Conservation (phyloP, 306 rosid species). For the Acacia melanoxylon region DNA sequence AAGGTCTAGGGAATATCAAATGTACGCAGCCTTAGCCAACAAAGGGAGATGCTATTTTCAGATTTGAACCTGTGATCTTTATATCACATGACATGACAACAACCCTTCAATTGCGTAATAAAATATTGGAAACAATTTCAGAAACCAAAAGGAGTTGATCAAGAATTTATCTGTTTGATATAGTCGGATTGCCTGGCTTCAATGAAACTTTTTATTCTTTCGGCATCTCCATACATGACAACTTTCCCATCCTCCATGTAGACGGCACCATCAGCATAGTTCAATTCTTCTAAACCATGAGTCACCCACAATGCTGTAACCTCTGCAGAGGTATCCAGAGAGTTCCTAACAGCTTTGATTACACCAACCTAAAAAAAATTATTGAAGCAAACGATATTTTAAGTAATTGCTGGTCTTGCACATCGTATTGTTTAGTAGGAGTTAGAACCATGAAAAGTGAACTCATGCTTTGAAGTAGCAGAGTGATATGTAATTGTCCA, state of each 20-base stretch:
- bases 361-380: constrained; percentile 56
- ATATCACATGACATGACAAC: too few relatives aligned
- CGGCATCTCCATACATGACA: constrained; percentile 56
- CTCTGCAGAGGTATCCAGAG: constrained; percentile 58
- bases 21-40: too few relatives aligned
- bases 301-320: constrained; percentile 89
- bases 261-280: constrained; percentile 80
- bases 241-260: constrained; percentile 88
- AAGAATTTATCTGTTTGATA: constrained; percentile 51
- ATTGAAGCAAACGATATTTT: constrained; percentile 21
- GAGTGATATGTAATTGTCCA: too few relatives aligned
- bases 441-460: neutral
- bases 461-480: neutral
- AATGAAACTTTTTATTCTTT: constrained; percentile 56
- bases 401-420: too few relatives aligned
- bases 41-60: too few relatives aligned
- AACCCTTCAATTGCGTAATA: too few relatives aligned
- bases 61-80: too few relatives aligned
- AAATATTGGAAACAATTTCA: neutral
- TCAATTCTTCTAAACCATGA: constrained; percentile 87
- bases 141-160: constrained; percentile 13
- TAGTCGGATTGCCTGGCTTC: constrained; percentile 66
- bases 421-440: too few relatives aligned
- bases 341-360: constrained; percentile 70
- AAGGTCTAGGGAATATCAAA: too few relatives aligned